phyloP scores from a whole-genome alignment of 129 eudicot genomes.

The Rutidosis leptorrhynchoides region DNA sequence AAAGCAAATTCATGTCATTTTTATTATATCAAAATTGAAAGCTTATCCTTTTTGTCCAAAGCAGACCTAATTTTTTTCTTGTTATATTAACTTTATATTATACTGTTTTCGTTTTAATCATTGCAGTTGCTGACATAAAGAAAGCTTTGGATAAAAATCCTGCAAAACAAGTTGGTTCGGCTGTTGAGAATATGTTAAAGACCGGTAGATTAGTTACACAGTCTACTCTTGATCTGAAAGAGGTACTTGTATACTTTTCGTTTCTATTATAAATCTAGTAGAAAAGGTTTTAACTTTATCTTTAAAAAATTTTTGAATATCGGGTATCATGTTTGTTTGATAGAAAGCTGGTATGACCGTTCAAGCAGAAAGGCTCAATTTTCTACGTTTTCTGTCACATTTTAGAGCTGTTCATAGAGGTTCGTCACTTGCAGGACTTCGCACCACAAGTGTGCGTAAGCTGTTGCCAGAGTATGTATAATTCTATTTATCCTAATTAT shows the following conservation, averaged over 20 bases:
- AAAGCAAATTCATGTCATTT: background rate
- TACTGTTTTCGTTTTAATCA: constrained; percentile 22
- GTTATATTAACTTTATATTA: too few relatives aligned
- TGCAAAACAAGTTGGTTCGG: constrained; percentile 56
- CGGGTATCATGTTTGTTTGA: constrained; percentile 2
- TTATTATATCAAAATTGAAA: background rate
- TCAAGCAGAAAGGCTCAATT: constrained; percentile 83
- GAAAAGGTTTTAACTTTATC: background rate
- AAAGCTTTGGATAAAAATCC: constrained; percentile 55
- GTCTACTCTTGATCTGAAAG: constrained; percentile 70
- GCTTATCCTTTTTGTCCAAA: background rate
- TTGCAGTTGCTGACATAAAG: constrained; percentile 57
- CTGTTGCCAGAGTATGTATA: constrained; percentile 91
- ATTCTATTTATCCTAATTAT: background rate
- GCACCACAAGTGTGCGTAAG: constrained; percentile 94
- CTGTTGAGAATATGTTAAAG: constrained; percentile 81
- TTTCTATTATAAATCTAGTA: constrained; percentile 4
- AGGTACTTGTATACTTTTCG: constrained; percentile 44
- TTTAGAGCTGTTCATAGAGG: constrained; percentile 98
- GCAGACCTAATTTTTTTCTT: background rate
- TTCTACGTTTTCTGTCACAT: constrained; percentile 77
- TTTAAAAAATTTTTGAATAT: background rate
- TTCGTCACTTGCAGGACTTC: constrained; percentile 86
- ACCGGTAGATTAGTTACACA: constrained; percentile 70
- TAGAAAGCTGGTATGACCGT: constrained; percentile 93